Evolutionary conservation across 1,284 basidiomycete species (phyloP).

Genomic region (Sanghuangporus baumii): DNA sequence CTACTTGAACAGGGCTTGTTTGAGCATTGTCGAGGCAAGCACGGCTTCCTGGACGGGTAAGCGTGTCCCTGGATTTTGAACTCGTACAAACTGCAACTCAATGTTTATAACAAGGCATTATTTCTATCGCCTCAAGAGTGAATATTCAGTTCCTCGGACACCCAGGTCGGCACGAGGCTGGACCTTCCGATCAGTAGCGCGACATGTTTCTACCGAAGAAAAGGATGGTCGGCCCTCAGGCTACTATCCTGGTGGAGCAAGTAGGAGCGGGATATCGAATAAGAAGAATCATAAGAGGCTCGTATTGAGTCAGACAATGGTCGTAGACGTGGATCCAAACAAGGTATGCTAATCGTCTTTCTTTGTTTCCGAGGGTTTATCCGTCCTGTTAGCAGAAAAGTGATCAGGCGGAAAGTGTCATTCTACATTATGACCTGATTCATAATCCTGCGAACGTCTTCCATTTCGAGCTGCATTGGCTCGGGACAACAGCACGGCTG

Average conservation of each 20-base stretch:
- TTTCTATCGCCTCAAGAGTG: constrained; percentile 78
- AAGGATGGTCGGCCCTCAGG: constrained; percentile 32
- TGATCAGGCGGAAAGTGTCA: constrained; percentile 81
- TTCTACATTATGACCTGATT: constrained; percentile 88
- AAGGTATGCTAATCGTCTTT: constrained; percentile 41
- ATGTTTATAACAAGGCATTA: constrained; percentile 54
- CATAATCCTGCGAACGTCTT: constrained; percentile 90
- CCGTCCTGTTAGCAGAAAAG: constrained; percentile 49
- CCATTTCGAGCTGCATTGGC: constrained; percentile 97
- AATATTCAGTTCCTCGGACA: constrained; percentile 65
- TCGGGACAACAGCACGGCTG: constrained; percentile 92
- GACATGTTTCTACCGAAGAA: constrained; percentile 34
- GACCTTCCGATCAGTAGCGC: constrained; percentile 50
- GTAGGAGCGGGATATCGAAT: constrained; percentile 34
- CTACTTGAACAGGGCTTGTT: constrained; percentile 77
- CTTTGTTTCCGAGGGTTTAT: background rate
- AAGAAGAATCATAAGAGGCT: constrained; percentile 55
- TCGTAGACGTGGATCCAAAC: constrained; percentile 80
- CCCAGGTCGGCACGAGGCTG: constrained; percentile 38
- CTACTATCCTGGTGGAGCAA: constrained; percentile 34
- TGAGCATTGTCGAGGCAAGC: constrained; percentile 72
- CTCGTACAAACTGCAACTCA: constrained; percentile 5
- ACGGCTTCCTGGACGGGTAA: constrained; percentile 82
- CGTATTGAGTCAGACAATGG: constrained; percentile 81
- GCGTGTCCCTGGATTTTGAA: constrained; percentile 21